A percentile compares a stretch with the other conserved stretches of the same genome.
Conservation (phyloP, 345 rosid genomes). For the Camelina hispida region DNA sequence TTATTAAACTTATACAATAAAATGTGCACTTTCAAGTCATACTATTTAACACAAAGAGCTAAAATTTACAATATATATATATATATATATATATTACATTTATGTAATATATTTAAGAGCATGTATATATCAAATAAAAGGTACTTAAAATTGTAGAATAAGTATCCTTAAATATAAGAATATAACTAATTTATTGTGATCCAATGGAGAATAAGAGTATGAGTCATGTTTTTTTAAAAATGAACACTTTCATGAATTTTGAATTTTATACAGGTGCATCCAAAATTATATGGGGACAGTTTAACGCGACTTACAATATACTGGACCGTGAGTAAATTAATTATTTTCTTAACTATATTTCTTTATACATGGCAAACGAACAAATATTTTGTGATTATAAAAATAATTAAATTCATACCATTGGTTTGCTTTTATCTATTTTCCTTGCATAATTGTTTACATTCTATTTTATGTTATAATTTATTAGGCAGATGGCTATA, state of each 20-base stretch:
- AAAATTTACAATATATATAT: too few relatives aligned
- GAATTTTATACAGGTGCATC: neutral
- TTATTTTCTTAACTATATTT: neutral
- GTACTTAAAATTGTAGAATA: too few relatives aligned
- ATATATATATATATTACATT: neutral
- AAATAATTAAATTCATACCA: too few relatives aligned
- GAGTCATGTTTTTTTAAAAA: neutral
- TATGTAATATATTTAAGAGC: neutral
- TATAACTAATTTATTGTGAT: too few relatives aligned
- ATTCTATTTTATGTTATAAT: neutral
- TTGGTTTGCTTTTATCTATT: neutral
- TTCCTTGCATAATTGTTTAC: neutral
- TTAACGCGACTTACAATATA: constrained; percentile 32
- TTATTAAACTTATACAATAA: too few relatives aligned
- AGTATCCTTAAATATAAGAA: too few relatives aligned
- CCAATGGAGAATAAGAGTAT: neutral
- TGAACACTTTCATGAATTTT: neutral
- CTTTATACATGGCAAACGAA: neutral
- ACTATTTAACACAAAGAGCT: too few relatives aligned
- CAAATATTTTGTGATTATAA: too few relatives aligned
- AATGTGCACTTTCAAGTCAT: neutral
- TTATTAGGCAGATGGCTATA: constrained; percentile 19
- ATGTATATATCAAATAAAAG: too few relatives aligned
- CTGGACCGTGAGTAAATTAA: constrained; percentile 33
- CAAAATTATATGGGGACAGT: constrained; percentile 7